Evolutionary conservation across 768 basidiomycete genomes (phyloP).

Genomic region (Kwoniella dendrophila): DNA sequence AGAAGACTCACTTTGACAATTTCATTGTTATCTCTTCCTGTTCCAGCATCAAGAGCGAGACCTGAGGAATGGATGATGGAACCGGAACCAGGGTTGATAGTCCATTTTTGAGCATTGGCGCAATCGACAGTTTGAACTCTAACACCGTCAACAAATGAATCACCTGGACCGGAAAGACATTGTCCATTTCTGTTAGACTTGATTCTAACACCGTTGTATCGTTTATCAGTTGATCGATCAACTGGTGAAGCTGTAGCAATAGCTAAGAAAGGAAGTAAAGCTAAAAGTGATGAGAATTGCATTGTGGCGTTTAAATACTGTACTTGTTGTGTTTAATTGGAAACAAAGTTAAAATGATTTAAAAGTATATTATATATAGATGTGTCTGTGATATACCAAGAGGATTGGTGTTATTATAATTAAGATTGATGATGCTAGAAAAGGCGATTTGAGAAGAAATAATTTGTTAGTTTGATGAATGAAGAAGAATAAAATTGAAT

Average conservation of each 20-base stretch:
- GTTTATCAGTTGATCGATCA: constrained; percentile 6
- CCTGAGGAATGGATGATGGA: constrained; percentile 12
- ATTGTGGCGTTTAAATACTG: constrained; percentile 4
- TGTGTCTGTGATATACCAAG: background rate
- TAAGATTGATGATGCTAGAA: background rate
- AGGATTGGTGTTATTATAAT: background rate
- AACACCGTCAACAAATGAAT: constrained; percentile 6
- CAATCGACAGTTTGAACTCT: constrained; percentile 14
- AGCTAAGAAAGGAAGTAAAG: constrained; percentile 22
- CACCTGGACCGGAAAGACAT: constrained; percentile 17
- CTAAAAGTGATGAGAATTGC: constrained; percentile 10
- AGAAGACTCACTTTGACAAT: constrained; percentile 22
- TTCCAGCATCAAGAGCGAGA: constrained; percentile 28
- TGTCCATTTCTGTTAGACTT: constrained; percentile 13
- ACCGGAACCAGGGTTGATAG: constrained; percentile 27
- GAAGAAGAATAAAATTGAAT: background rate
- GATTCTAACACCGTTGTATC: constrained; percentile 19
- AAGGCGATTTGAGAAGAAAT: background rate
- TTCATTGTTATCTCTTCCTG: constrained; percentile 22
- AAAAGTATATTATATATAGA: too few relatives aligned
- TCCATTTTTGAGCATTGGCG: constrained; percentile 19
- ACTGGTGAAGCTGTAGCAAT: constrained; percentile 12
- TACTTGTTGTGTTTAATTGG: too few relatives aligned
- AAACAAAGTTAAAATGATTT: too few relatives aligned
- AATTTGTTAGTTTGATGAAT: background rate